Evolutionary conservation across 495 filamentous ascomycete species (phyloP), one percentile per base, ranked within the genome.

Genomic region (Aspergillus nidulans): DNA sequence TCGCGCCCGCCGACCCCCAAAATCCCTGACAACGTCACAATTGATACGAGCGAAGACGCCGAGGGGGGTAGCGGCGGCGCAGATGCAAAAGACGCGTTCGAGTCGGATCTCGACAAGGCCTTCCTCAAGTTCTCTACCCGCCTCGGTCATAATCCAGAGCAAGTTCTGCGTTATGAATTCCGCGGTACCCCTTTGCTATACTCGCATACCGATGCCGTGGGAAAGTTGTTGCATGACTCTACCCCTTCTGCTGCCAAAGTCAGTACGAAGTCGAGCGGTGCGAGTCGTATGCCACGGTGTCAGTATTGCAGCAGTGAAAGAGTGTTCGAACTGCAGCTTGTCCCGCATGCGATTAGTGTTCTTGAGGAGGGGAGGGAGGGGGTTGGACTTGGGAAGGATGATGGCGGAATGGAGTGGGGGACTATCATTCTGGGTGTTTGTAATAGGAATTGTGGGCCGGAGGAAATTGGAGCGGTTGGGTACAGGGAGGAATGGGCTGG

Each of bases 391-490:
- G 74, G 72, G 36, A 69, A 75, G 52, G 68, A 69, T 36, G 75
- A 78, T 57, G 90, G 92, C 36, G 94, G 95, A 0, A 97, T 99
- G 94, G 94, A 99, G 61, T 99, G 94, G 94, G 95, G 95, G 0
- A 96, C 89, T 13, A 78, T 99, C n/a, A 82, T 97, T 41, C 67
- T 97, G n/a, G 90, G 83, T 0, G 91, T 95, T 19, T 99, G 94
- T 69, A 72, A 69, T 40, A 74, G 66, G 61, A 85, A 92, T 64
- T 95, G 90, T 69, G 77, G 73, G 41, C 77, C 81, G 0, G 65
- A 72, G 49, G 72, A 75, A 15, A 69, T 82, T 38, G 70, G 72
- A 5, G 65, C 70, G 36, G 75, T 79, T 19, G 88, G 82, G 1
- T 97, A 91, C 73, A 60, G 91, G 38, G 95, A 97, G 74, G 94